Evolutionary conservation across 768 basidiomycete species (phyloP).

Genomic region (Leucocoprinus birnbaumii): DNA sequence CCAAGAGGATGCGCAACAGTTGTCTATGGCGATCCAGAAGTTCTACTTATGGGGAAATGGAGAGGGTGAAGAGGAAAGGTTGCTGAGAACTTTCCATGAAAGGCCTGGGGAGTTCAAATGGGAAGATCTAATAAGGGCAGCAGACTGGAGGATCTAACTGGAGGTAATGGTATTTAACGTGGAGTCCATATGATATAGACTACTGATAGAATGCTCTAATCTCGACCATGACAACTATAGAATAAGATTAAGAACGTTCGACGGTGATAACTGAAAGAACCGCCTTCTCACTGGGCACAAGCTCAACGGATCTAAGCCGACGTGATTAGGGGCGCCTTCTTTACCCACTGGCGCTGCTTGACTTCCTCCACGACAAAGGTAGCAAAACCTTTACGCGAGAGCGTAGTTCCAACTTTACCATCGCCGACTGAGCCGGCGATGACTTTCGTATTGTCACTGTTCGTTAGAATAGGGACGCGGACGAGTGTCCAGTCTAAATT

Average conservation of each 20-base stretch:
- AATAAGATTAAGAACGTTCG: neutral
- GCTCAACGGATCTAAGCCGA: slow-evolving; percentile 11
- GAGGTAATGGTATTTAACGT: neutral
- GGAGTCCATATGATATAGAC: no score
- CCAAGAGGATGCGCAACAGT: slow-evolving; percentile 82
- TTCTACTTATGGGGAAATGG: slow-evolving; percentile 72
- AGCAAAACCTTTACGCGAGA: slow-evolving; percentile 59
- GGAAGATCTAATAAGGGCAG: slow-evolving; percentile 69
- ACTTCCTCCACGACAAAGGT: slow-evolving; percentile 59
- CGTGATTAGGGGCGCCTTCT: slow-evolving; percentile 44
- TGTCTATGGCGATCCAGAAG: slow-evolving; percentile 77
- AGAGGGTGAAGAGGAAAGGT: slow-evolving; percentile 24
- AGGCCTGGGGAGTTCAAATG: slow-evolving; percentile 77
- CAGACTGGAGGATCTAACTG: slow-evolving; percentile 25
- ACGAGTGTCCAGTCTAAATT: slow-evolving; percentile 68
- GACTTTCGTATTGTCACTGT: slow-evolving; percentile 40
- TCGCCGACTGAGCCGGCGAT: slow-evolving; percentile 71
- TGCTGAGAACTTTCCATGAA: slow-evolving; percentile 76
- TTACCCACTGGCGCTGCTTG: slow-evolving; percentile 55
- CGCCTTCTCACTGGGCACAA: no score
- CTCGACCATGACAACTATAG: neutral
- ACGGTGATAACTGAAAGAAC: no score
- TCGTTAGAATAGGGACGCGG: slow-evolving; percentile 62
- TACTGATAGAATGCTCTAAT: neutral
- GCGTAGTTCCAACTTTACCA: slow-evolving; percentile 41